These are phyloP conservation scores for Podila verticillata DNA, from an alignment of 192 early-diverging fungal species.

Conservation along the genomic window DNA sequence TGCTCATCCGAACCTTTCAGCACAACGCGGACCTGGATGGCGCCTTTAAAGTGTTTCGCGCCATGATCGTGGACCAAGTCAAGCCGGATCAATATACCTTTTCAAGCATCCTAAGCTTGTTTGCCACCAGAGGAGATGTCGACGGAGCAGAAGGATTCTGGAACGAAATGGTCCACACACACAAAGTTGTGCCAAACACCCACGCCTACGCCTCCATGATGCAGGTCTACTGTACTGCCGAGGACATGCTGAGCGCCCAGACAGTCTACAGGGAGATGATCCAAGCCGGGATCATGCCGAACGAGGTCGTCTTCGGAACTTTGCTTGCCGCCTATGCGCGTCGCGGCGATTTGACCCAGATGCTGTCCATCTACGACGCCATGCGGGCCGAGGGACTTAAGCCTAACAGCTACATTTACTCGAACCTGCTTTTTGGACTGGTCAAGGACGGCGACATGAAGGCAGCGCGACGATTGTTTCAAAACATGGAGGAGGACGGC, in stretches of 20 bases:
- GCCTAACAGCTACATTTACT: constrained; percentile 56
- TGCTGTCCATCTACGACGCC: constrained; percentile 54
- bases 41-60: constrained; percentile 48
- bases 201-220: constrained; percentile 78
- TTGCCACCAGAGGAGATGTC: constrained; percentile 53
- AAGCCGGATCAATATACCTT: constrained; percentile 57
- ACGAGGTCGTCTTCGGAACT: constrained; percentile 82
- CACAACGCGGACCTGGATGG: constrained; percentile 54
- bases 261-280: constrained; percentile 88
- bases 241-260: constrained; percentile 78
- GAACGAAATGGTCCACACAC: constrained; percentile 54
- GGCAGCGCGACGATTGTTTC: constrained; percentile 48
- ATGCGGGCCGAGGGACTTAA: constrained; percentile 53
- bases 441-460: constrained; percentile 46
- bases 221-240: constrained; percentile 75
- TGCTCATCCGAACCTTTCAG: constrained; percentile 56
- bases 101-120: constrained; percentile 61
- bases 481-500: constrained; percentile 54
- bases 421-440: constrained; percentile 55
- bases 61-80: constrained; percentile 43
- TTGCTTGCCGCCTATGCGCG: constrained; percentile 80
- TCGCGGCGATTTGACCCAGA: constrained; percentile 53
- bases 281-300: constrained; percentile 66
- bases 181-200: constrained; percentile 43
- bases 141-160: constrained; percentile 46